Evolutionary conservation across 2,329 filamentous ascomycete genomes (phyloP), one percentile per base, ranked within the genome.

Genomic region (Dothistroma septosporum): DNA sequence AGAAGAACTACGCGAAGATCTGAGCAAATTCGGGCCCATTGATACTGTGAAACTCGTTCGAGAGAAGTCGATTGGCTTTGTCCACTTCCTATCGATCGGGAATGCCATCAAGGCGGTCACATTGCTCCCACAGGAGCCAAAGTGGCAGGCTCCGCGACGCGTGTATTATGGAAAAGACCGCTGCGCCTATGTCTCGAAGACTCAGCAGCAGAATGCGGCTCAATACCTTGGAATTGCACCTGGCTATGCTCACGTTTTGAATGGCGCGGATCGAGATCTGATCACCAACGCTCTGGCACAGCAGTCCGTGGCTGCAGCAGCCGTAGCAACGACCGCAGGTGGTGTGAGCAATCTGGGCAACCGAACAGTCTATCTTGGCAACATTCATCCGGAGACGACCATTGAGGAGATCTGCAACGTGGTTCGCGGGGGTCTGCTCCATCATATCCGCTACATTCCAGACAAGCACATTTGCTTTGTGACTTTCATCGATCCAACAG

Each of bases 401-500:
- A 96, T 97, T 69, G 94, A 99, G 79, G 94, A 99, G 79, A 99
- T 99, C 75, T 99, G 94, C 84, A 99, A 99, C 73, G 94, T 99
- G 60, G 94, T 99, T 56, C 87, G 94, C 66, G 94, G 94, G 61
- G 94, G 94, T 70, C 84, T 99, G 66, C 83, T 99, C 70, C 94
- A 99, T 76, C 94, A 99, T 76, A 96, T 99, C 76, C 91, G 94
- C 69, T 99, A 97, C 78, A 99, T 99, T 70, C 94, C 94, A 7
- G 94, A 99, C 80, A 99, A 99, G 85, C 94, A 99, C 79, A 99
- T 99, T 69, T 99, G 94, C 82, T 99, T 99, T 74, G 94, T 99
- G 60, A 99, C 94, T 1, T 99, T 99, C 78, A 97, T 99, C 76
- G 94, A 99, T 73, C 94, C 94, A 9, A 99, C 94, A 24, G 95